These are phyloP conservation scores for Acanthamoeba triangularis DNA, from an alignment of 208 protist species.

Conservation along the genomic window DNA sequence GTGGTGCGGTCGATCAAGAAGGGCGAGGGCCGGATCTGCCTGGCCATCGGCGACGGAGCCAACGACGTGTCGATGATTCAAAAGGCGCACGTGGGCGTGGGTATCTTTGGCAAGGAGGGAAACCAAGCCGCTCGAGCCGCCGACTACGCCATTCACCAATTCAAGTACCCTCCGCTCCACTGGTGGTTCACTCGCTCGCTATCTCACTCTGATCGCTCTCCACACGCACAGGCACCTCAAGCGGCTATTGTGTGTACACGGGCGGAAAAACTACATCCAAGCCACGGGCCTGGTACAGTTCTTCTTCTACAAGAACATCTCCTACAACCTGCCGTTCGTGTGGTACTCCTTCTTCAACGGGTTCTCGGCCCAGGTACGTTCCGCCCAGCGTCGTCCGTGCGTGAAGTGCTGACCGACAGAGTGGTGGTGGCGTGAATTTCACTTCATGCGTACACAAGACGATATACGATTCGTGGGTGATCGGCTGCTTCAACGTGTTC, in stretches of 20 bases:
- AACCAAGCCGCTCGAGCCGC: slow-evolving; percentile 95
- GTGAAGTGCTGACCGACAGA: not conserved
- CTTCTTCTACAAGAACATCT: slow-evolving; percentile 98
- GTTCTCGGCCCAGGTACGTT: slow-evolving; percentile 94
- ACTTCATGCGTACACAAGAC: slow-evolving; percentile 77
- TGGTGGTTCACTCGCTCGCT: no score
- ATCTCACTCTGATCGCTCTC: not conserved
- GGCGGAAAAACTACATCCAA: not conserved
- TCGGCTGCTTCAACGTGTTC: slow-evolving; percentile 90
- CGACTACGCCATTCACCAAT: slow-evolving; percentile 96
- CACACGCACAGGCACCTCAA: slow-evolving; percentile 63
- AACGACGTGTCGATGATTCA: slow-evolving; percentile 98
- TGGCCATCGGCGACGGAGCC: slow-evolving; percentile 97
- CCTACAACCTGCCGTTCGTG: slow-evolving; percentile 94
- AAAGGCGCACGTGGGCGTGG: slow-evolving; percentile 90
- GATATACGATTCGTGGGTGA: slow-evolving; percentile 80
- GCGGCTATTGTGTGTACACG: slow-evolving; percentile 68
- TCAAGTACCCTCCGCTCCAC: slow-evolving; percentile 44
- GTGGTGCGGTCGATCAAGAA: slow-evolving; percentile 93
- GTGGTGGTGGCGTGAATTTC: not conserved
- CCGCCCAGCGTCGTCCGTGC: not conserved
- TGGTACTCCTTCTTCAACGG: slow-evolving; percentile 94
- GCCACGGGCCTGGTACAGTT: slow-evolving; percentile 95
- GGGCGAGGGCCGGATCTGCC: slow-evolving; percentile 10
- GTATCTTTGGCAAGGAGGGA: slow-evolving; percentile 96